A percentile compares a stretch with the other conserved stretches of the same genome.
Conservation (phyloP, 805 yeast genomes). For the Tetrapisispora arboricola region DNA sequence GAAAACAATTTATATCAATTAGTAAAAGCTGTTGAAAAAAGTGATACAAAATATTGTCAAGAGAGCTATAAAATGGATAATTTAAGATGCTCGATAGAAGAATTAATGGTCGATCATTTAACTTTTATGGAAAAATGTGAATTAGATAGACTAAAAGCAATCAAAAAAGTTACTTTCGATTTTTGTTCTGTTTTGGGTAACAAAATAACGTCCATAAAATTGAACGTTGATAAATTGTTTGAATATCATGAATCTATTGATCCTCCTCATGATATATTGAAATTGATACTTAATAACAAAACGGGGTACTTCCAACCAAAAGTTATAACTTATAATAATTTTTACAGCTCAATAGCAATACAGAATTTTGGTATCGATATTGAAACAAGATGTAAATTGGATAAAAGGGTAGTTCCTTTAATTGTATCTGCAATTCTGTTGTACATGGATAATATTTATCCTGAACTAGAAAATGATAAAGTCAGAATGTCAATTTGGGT, state of each 20-base stretch:
- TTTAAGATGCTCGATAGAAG: slow-evolving; percentile 65
- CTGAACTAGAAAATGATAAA: slow-evolving; percentile 57
- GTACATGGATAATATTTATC: slow-evolving; percentile 61
- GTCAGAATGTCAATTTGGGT: slow-evolving; percentile 63
- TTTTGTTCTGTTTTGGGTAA: slow-evolving; percentile 58
- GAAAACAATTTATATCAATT: slow-evolving; percentile 43
- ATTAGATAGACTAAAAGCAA: slow-evolving; percentile 61
- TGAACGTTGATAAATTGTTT: slow-evolving; percentile 49
- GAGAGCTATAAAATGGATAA: slow-evolving; percentile 52
- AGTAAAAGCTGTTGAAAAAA: slow-evolving; percentile 44
- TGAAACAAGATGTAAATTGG: slow-evolving; percentile 59
- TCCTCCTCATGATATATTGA: slow-evolving; percentile 58
- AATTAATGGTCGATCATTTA: slow-evolving; percentile 57
- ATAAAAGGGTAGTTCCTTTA: slow-evolving; percentile 61
- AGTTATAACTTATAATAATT: slow-evolving; percentile 67
- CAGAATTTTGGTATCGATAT: slow-evolving; percentile 77
- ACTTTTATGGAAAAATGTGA: slow-evolving; percentile 78
- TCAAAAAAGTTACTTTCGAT: slow-evolving; percentile 66
- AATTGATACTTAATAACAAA: slow-evolving; percentile 53
- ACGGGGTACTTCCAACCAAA: slow-evolving; percentile 70
- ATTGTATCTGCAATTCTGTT: slow-evolving; percentile 53
- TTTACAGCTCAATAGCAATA: slow-evolving; percentile 54
- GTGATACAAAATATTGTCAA: slow-evolving; percentile 47
- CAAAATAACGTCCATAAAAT: slow-evolving; percentile 46
- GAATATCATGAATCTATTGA: slow-evolving; percentile 61